Evolutionary conservation across 192 early-diverging fungal genomes (phyloP).

Genomic region (Martensiomyces pterosporus): DNA sequence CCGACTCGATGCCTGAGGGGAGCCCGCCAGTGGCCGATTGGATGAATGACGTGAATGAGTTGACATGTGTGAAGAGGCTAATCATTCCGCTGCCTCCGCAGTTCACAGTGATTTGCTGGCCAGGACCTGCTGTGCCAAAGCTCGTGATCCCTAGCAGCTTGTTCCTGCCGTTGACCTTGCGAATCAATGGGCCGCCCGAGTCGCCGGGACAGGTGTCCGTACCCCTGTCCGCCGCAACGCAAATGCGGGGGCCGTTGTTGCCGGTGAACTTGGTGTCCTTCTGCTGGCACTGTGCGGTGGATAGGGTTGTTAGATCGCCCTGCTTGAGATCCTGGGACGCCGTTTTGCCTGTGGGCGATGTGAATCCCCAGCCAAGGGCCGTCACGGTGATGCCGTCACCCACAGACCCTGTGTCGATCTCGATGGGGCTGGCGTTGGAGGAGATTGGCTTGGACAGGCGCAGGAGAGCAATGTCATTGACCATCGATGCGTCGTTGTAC

Average conservation of each 20-base stretch:
- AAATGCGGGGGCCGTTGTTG: constrained; percentile 41
- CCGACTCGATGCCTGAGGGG: constrained; percentile 20
- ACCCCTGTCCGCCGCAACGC: constrained; percentile 38
- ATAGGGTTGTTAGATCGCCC: constrained; percentile 29
- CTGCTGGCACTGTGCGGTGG: constrained; percentile 25
- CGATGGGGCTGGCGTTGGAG: constrained; percentile 17
- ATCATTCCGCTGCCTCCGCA: constrained; percentile 48
- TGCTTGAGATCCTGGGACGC: constrained; percentile 32
- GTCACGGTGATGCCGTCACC: constrained; percentile 38
- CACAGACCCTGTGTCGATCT: constrained; percentile 15
- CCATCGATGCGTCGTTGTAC: constrained; percentile 45
- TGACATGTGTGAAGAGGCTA: constrained; percentile 45
- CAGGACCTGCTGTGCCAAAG: constrained; percentile 44
- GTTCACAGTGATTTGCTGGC: constrained; percentile 20
- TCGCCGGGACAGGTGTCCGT: constrained; percentile 50
- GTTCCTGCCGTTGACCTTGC: constrained; percentile 29
- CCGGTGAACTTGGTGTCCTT: constrained; percentile 43
- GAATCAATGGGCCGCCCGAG: constrained; percentile 51
- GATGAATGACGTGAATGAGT: constrained; percentile 46
- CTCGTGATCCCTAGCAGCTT: constrained; percentile 48
- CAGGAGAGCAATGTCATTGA: constrained; percentile 51
- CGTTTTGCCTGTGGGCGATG: constrained; percentile 18
- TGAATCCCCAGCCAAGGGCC: constrained; percentile 49
- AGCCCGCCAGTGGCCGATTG: constrained; percentile 38
- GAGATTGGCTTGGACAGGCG: constrained; percentile 12